Evolutionary conservation across 345 rosid species (phyloP).

Genomic region (Linum trigynum): DNA sequence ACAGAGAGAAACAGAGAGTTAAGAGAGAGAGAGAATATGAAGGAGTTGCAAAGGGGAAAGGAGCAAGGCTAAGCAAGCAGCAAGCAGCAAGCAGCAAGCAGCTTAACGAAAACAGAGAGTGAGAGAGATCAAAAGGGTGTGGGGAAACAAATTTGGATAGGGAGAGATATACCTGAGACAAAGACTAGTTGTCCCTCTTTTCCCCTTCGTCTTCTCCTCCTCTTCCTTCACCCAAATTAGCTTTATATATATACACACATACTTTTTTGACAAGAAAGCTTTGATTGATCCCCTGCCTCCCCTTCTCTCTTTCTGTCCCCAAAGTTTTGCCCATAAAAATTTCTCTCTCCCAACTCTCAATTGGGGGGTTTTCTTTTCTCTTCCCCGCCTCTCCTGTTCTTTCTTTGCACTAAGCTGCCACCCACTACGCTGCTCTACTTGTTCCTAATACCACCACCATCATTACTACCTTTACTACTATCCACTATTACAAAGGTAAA

Average conservation of each 20-base stretch:
- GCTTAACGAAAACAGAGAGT: slow-evolving; percentile 26
- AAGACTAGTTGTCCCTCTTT: slow-evolving; percentile 45
- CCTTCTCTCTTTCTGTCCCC: slow-evolving; percentile 8
- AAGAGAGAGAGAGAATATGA: slow-evolving; percentile 9
- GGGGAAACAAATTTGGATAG: not conserved
- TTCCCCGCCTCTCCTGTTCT: not conserved
- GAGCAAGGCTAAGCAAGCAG: slow-evolving; percentile 33
- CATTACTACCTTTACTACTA: too few relatives aligned
- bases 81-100: slow-evolving; percentile 12
- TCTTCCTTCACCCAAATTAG: not conserved
- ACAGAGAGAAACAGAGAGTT: not conserved
- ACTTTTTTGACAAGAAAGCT: slow-evolving; percentile 43
- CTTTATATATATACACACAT: not conserved
- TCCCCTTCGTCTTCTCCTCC: slow-evolving; percentile 32
- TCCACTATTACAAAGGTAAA: too few relatives aligned
- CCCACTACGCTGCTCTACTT: too few relatives aligned
- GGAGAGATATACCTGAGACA: slow-evolving; percentile 26
- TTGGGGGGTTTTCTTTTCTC: not conserved
- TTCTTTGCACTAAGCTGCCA: too few relatives aligned
- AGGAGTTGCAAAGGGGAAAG: slow-evolving; percentile 5
- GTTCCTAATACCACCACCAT: too few relatives aligned
- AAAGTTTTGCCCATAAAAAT: too few relatives aligned
- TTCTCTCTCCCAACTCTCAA: slow-evolving; percentile 13
- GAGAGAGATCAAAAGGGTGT: slow-evolving; percentile 5
- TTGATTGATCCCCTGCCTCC: slow-evolving; percentile 18